Percentiles rank a stretch among this genome's conserved stretches.
Evolutionary conservation across 345 rosid genomes (phyloP).

Genomic region (Tarenaya hassleriana): DNA sequence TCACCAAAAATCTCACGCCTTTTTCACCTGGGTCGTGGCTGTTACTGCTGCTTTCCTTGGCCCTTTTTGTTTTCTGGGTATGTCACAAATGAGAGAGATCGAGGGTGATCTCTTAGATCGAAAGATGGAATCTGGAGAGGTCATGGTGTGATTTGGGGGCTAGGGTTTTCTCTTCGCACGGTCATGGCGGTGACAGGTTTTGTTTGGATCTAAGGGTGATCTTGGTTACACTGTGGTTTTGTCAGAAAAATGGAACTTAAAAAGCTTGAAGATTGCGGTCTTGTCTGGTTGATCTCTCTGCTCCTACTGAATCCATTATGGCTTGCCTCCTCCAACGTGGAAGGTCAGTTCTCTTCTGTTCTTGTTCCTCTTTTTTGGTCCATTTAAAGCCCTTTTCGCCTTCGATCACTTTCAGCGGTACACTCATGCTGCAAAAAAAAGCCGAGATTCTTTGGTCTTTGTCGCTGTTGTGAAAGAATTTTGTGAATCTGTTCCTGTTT

Average conservation of each 20-base stretch:
- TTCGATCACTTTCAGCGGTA: slow-evolving; percentile 14
- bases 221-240: slow-evolving; percentile 8
- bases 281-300: slow-evolving; percentile 46
- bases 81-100: slow-evolving; percentile 25
- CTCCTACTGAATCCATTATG: slow-evolving; percentile 37
- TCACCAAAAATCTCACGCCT: slow-evolving; percentile 21
- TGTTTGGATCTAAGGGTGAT: slow-evolving; percentile 67
- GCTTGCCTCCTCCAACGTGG: slow-evolving; percentile 63
- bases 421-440: slow-evolving; percentile 1
- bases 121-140: slow-evolving; percentile 20
- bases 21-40: slow-evolving; percentile 22
- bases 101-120: slow-evolving; percentile 17
- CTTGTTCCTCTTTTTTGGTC: slow-evolving; percentile 10
- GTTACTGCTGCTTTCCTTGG: slow-evolving; percentile 23
- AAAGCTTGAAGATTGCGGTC: slow-evolving; percentile 34
- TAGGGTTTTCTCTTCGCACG: slow-evolving; percentile 26
- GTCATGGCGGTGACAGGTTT: slow-evolving; percentile 49
- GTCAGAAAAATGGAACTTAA: slow-evolving; percentile 35
- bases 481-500: slow-evolving; percentile 20
- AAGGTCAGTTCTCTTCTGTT: slow-evolving; percentile 44
- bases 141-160: slow-evolving; percentile 32
- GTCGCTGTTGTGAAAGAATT: slow-evolving; percentile 18
- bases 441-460: slow-evolving; percentile 10
- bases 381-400: neutral
- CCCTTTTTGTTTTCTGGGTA: slow-evolving; percentile 22